phyloP scores from a whole-genome alignment of 768 basidiomycete species.

The Cystofilobasidium ferigula region DNA sequence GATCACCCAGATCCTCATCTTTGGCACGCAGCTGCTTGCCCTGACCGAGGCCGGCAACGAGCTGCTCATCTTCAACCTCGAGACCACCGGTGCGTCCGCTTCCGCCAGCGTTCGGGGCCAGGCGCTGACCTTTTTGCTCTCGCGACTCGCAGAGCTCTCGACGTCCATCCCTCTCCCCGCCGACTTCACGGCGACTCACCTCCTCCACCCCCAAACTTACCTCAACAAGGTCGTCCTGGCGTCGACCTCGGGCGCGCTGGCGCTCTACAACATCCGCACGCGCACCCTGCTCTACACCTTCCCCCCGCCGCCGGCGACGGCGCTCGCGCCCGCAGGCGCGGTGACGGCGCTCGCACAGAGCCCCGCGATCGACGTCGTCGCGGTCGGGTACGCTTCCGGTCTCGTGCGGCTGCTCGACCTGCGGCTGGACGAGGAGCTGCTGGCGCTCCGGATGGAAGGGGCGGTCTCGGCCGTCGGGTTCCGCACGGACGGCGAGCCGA shows the following conservation, averaged over 20 bases:
- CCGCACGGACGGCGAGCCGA: conserved; percentile 75
- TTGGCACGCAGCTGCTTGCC: conserved; percentile 69
- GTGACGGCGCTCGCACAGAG: conserved; percentile 78
- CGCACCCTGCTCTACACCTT: conserved; percentile 77
- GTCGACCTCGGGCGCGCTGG: conserved; percentile 66
- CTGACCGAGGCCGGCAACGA: conserved; percentile 65
- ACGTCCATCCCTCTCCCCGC: conserved; percentile 65
- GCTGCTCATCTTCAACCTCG: conserved; percentile 67
- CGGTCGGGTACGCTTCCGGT: conserved; percentile 80
- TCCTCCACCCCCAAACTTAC: conserved; percentile 91
- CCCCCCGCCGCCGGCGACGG: conserved; percentile 41
- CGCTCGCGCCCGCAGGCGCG: conserved; percentile 37
- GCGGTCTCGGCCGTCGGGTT: conserved; percentile 63
- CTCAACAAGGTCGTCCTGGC: conserved; percentile 86
- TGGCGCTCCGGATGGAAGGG: conserved; percentile 84
- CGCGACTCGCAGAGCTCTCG: conserved; percentile 46
- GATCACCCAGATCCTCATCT: conserved; percentile 59
- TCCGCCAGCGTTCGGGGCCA: neutral
- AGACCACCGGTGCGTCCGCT: conserved; percentile 46
- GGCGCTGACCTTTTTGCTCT: neutral
- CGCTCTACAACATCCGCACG: conserved; percentile 88
- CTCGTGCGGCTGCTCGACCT: conserved; percentile 82
- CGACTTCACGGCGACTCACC: conserved; percentile 69
- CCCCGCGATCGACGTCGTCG: conserved; percentile 90
- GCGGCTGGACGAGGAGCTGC: conserved; percentile 73